Evolutionary conservation across 495 filamentous ascomycete genomes (phyloP).

Genomic region (Sordaria brevicollis): DNA sequence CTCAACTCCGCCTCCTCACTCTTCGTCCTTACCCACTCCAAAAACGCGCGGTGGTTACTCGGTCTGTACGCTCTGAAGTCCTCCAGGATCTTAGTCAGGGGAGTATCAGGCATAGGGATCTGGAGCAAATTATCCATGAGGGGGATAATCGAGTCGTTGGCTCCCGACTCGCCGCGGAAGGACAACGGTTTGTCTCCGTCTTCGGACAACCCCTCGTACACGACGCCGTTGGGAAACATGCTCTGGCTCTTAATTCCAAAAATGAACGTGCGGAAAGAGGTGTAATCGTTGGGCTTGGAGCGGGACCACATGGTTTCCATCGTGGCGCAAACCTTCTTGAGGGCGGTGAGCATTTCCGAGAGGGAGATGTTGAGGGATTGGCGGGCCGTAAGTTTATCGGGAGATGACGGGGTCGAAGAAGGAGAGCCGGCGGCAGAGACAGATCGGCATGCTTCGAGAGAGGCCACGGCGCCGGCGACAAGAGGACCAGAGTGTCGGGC

Average conservation of each 20-base stretch:
- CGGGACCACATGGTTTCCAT: constrained; percentile 90
- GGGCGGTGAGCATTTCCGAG: constrained; percentile 45
- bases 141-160: constrained; percentile 82
- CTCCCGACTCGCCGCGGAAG: constrained; percentile 82
- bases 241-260: constrained; percentile 81
- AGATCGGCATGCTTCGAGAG: constrained; percentile 49
- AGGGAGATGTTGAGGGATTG: constrained; percentile 54
- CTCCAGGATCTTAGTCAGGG: constrained; percentile 70
- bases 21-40: constrained; percentile 54
- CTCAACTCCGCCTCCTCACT: constrained; percentile 47
- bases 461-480: constrained; percentile 54
- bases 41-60: constrained; percentile 73
- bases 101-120: constrained; percentile 71
- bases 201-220: constrained; percentile 77
- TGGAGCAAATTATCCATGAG: constrained; percentile 74
- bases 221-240: constrained; percentile 85
- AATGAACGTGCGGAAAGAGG: constrained; percentile 83
- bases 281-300: constrained; percentile 68
- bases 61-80: constrained; percentile 84
- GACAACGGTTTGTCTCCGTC: constrained; percentile 53
- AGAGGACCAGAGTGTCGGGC: constrained; percentile 66
- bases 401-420: background rate
- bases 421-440: too few species aligned
- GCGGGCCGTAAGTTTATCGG: constrained; percentile 17
- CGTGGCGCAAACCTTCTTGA: constrained; percentile 60